Conservation (phyloP, 345 rosid genomes). For the rapeseed (Brassica napus) region Da-Ae NC_063446.1:39083001-39083500, state of each 20-base stretch:
- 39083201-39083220: conserved; percentile 96
- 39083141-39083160: not conserved
- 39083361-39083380: conserved; percentile 90
- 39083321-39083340: conserved; percentile 95
- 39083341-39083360: conserved; percentile 97
- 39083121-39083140: conserved; percentile 17
- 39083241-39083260: conserved; percentile 98
- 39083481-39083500: conserved; percentile 97
- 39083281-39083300: conserved; percentile 87
- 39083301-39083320: conserved; percentile 99
- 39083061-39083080: conserved; percentile 97
- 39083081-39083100: conserved; percentile 98
- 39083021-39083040: conserved; percentile 89
- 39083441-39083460: conserved; percentile 11
- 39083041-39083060: conserved; percentile 95
- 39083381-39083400: conserved; percentile 97
- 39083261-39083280: conserved; percentile 99
- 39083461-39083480: not conserved
- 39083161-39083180: not conserved
- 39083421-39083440: conserved; percentile 13
- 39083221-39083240: conserved; percentile 95
- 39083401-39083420: conserved; percentile 67
- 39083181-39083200: conserved; percentile 60
- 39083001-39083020: conserved; percentile 81
- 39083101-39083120: conserved; percentile 99